Percentiles rank a stretch among this genome's conserved stretches.
phyloP scores from a whole-genome alignment of 2,329 filamentous ascomycete genomes.

The Teratosphaeria viscida region DNA sequence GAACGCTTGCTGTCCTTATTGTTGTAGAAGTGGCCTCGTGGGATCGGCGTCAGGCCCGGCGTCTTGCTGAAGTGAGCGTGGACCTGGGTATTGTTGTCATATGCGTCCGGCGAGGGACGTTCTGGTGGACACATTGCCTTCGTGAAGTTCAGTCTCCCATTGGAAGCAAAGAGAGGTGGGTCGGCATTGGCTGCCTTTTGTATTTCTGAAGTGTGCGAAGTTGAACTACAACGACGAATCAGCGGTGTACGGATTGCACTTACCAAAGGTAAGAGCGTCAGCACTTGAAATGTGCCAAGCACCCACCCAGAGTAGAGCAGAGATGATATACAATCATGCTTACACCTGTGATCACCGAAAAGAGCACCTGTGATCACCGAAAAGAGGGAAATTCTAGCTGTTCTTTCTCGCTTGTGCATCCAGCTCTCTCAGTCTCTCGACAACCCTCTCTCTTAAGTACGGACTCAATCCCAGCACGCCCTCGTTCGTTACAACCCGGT shows the following conservation, averaged over 20 bases:
- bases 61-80: constrained; percentile 4
- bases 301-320: background rate
- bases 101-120: constrained; percentile 3
- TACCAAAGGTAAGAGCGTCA: background rate
- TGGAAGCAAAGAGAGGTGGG: background rate
- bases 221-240: background rate
- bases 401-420: constrained; percentile 20
- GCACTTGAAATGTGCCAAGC: background rate
- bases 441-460: constrained; percentile 24
- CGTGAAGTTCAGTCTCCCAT: background rate
- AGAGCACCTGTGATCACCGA: background rate
- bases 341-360: background rate
- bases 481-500: constrained; percentile 49
- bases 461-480: constrained; percentile 38
- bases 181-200: background rate
- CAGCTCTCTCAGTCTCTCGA: constrained; percentile 24
- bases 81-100: constrained; percentile 4
- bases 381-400: background rate
- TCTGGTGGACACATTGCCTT: constrained; percentile 1
- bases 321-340: background rate
- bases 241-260: background rate
- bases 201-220: background rate
- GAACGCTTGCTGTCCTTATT: background rate
- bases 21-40: background rate
- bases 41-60: constrained; percentile 1